A percentile compares a stretch with the other conserved stretches of the same genome.
phyloP scores from a whole-genome alignment of 1,139 yeast genomes.

The Suhomyces anneliseae region DNA sequence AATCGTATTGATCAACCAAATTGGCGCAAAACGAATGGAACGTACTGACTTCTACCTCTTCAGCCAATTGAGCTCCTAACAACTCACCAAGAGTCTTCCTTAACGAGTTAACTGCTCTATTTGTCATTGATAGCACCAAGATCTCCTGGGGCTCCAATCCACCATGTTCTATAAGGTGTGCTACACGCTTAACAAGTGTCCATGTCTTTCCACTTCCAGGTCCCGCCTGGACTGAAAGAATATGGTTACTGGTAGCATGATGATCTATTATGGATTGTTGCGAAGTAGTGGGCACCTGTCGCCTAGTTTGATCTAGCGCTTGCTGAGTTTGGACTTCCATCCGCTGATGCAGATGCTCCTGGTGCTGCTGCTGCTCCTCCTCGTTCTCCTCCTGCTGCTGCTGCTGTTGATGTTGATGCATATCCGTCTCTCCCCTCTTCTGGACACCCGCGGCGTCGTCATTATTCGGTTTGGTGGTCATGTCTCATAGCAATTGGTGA shows the following conservation, averaged over 20 bases:
- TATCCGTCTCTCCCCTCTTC: too few species aligned
- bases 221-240: slow-evolving; percentile 60
- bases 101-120: slow-evolving; percentile 62
- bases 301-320: not conserved
- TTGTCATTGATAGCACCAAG: slow-evolving; percentile 67
- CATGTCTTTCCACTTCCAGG: slow-evolving; percentile 79
- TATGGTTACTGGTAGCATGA: slow-evolving; percentile 34
- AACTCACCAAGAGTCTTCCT: slow-evolving; percentile 32
- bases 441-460: too few species aligned
- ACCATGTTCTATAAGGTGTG: slow-evolving; percentile 41
- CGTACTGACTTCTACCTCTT: slow-evolving; percentile 48
- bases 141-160: slow-evolving; percentile 52
- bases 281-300: slow-evolving; percentile 17
- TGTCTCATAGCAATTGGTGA: too few species aligned
- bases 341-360: too few species aligned
- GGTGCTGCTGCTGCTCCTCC: not conserved
- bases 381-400: not conserved
- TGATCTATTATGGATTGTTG: slow-evolving; percentile 37
- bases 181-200: slow-evolving; percentile 57
- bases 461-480: too few species aligned
- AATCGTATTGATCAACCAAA: slow-evolving; percentile 43
- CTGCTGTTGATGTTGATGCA: too few species aligned
- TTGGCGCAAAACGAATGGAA: slow-evolving; percentile 63
- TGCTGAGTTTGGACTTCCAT: not conserved
- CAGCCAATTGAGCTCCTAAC: slow-evolving; percentile 34